A percentile compares a stretch with the other conserved stretches of the same genome.
Evolutionary conservation across 2,329 filamentous ascomycete genomes (phyloP).

Genomic region (Cladosporium sp.): DNA sequence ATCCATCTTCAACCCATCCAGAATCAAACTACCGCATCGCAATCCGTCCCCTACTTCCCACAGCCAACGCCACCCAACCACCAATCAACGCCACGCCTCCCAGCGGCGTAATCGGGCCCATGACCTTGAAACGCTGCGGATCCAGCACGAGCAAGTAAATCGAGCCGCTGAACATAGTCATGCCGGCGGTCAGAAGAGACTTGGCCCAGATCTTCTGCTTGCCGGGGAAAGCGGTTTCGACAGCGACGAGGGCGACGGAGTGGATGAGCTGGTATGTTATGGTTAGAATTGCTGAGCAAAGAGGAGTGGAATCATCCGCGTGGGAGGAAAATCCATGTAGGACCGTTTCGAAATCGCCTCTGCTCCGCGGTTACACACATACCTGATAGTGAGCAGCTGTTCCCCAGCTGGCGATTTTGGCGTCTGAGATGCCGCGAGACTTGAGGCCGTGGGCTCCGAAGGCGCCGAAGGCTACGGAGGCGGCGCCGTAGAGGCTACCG

Average conservation of each 20-base stretch:
- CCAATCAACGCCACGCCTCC: slow-evolving; percentile 62
- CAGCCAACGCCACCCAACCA: slow-evolving; percentile 54
- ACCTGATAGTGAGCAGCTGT: slow-evolving; percentile 68
- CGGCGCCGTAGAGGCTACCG: slow-evolving; percentile 59
- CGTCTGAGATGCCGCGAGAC: slow-evolving; percentile 55
- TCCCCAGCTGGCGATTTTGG: slow-evolving; percentile 55
- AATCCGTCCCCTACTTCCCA: slow-evolving; percentile 32
- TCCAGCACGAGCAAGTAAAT: slow-evolving; percentile 63
- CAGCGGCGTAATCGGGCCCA: slow-evolving; percentile 63
- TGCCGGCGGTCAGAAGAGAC: slow-evolving; percentile 58
- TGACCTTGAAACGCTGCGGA: slow-evolving; percentile 53
- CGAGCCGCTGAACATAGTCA: slow-evolving; percentile 63
- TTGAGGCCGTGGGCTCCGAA: slow-evolving; percentile 67
- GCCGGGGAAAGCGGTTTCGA: slow-evolving; percentile 48
- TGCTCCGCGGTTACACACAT: slow-evolving; percentile 14
- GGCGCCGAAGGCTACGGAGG: slow-evolving; percentile 58
- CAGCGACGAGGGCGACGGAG: slow-evolving; percentile 56
- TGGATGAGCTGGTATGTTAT: slow-evolving; percentile 52
- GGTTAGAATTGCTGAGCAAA: no score
- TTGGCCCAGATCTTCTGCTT: slow-evolving; percentile 48
- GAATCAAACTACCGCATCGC: slow-evolving; percentile 1
- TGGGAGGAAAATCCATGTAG: no score
- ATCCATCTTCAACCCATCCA: no score
- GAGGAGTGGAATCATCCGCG: no score
- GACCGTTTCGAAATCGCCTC: not conserved